Percentiles rank a stretch among this genome's conserved stretches.
These are phyloP conservation scores for Cercospora janseana DNA, from an alignment of 2,329 filamentous ascomycete genomes.

Conservation along the genomic window DNA sequence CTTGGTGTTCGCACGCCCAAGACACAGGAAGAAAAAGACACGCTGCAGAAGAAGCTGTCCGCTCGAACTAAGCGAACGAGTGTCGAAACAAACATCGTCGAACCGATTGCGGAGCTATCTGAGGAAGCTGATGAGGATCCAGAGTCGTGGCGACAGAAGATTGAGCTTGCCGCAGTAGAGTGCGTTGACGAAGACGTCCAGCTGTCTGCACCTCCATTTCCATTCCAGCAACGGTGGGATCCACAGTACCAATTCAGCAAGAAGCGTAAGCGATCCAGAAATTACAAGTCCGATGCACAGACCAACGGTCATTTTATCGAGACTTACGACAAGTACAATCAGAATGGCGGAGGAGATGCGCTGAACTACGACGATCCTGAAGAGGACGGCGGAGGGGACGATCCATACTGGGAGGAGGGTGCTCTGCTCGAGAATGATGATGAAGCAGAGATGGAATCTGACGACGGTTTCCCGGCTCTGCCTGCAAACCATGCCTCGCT, in stretches of 20 bases:
- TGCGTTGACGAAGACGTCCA: slow-evolving; percentile 69
- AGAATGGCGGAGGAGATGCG: slow-evolving; percentile 34
- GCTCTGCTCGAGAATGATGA: slow-evolving; percentile 28
- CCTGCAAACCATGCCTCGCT: slow-evolving; percentile 45
- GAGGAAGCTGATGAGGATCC: slow-evolving; percentile 46
- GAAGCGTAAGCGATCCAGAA: slow-evolving; percentile 49
- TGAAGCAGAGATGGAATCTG: slow-evolving; percentile 31
- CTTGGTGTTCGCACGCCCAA: slow-evolving; percentile 69
- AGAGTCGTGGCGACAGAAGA: slow-evolving; percentile 70
- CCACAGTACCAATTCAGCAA: slow-evolving; percentile 59
- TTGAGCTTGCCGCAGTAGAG: slow-evolving; percentile 76
- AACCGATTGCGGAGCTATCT: background rate
- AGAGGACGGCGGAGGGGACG: slow-evolving; percentile 28
- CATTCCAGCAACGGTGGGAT: slow-evolving; percentile 84
- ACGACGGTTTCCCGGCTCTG: slow-evolving; percentile 58
- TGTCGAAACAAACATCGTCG: slow-evolving; percentile 31
- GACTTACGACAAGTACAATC: slow-evolving; percentile 41
- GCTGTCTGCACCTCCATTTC: slow-evolving; percentile 78
- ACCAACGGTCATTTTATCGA: slow-evolving; percentile 43
- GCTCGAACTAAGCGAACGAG: slow-evolving; percentile 17
- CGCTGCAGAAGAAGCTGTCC: slow-evolving; percentile 56
- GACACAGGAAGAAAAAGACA: slow-evolving; percentile 65
- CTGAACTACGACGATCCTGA: slow-evolving; percentile 48
- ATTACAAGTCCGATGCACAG: slow-evolving; percentile 49
- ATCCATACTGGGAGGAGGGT: slow-evolving; percentile 34